phyloP scores from a whole-genome alignment of 2,329 filamentous ascomycete genomes.

The Ophiostoma himal-ulmi region DNA sequence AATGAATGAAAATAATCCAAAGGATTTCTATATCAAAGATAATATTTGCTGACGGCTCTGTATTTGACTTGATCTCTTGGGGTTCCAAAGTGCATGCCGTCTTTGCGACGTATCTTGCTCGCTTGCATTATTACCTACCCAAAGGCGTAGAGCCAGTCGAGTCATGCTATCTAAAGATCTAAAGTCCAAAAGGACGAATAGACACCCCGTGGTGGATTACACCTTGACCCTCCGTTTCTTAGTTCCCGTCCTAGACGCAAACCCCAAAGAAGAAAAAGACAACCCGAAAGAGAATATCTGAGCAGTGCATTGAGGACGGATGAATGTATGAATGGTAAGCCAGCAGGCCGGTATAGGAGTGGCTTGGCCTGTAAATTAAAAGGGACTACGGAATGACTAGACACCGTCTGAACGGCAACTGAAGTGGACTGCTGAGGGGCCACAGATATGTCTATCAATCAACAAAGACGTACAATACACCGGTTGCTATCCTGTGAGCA shows the following conservation, averaged over 20 bases:
- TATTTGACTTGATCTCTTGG: background rate
- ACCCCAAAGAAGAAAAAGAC: background rate
- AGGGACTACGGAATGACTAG: background rate
- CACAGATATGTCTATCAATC: background rate
- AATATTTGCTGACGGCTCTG: background rate
- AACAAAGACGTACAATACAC: background rate
- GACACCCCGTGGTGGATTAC: background rate
- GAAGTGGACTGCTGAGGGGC: conserved; percentile 6
- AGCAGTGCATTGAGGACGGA: background rate
- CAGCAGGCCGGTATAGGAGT: background rate
- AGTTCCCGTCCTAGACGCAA: conserved; percentile 3
- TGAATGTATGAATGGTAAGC: background rate
- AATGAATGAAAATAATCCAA: background rate
- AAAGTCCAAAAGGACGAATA: background rate
- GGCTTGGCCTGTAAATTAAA: background rate
- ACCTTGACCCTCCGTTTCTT: background rate
- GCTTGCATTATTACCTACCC: background rate
- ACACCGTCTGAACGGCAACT: background rate
- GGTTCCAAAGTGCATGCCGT: background rate
- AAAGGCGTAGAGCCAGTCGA: background rate
- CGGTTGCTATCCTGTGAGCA: background rate
- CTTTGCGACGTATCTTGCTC: background rate
- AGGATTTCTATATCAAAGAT: background rate
- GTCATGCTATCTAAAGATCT: background rate
- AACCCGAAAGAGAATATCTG: background rate